phyloP scores from a whole-genome alignment of 129 eudicot genomes.

The Erigeron canadensis region DNA sequence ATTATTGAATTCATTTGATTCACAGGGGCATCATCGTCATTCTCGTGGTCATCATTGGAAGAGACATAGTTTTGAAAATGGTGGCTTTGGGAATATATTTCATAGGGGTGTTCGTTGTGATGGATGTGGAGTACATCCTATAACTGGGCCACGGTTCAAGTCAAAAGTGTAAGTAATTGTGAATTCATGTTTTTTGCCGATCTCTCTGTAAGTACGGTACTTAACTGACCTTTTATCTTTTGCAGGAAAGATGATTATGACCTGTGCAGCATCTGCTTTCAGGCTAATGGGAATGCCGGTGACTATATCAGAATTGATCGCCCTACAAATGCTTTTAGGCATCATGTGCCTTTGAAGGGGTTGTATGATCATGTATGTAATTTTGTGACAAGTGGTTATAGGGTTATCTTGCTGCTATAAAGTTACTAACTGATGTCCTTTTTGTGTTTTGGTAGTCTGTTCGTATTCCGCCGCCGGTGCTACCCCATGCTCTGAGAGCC shows the following conservation, averaged over 20 bases:
- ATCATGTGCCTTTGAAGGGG: conserved; percentile 38
- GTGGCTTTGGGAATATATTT: conserved; percentile 42
- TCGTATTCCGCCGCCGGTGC: conserved; percentile 21
- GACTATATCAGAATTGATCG: conserved; percentile 74
- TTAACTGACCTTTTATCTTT: not conserved
- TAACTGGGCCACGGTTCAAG: conserved; percentile 80
- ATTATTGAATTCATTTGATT: conserved; percentile 23
- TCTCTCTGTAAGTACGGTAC: not conserved
- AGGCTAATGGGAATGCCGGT: conserved; percentile 40
- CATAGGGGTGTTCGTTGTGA: conserved; percentile 88
- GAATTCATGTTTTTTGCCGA: not conserved
- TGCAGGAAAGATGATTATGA: conserved; percentile 86
- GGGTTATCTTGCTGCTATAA: conserved; percentile 5
- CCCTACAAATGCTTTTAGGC: conserved; percentile 42
- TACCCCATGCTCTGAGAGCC: conserved; percentile 45
- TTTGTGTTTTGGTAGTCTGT: conserved; percentile 9
- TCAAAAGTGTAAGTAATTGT: conserved; percentile 72
- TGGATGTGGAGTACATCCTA: conserved; percentile 83
- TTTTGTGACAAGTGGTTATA: not conserved
- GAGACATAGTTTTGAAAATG: conserved; percentile 31
- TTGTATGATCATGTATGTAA: conserved; percentile 47
- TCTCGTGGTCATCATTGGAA: conserved; percentile 36
- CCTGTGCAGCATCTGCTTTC: conserved; percentile 73
- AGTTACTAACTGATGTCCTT: not conserved
- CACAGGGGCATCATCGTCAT: conserved; percentile 27